Conservation (phyloP, 2,329 filamentous ascomycete species). For the Cordyceps farinosa region DNA sequence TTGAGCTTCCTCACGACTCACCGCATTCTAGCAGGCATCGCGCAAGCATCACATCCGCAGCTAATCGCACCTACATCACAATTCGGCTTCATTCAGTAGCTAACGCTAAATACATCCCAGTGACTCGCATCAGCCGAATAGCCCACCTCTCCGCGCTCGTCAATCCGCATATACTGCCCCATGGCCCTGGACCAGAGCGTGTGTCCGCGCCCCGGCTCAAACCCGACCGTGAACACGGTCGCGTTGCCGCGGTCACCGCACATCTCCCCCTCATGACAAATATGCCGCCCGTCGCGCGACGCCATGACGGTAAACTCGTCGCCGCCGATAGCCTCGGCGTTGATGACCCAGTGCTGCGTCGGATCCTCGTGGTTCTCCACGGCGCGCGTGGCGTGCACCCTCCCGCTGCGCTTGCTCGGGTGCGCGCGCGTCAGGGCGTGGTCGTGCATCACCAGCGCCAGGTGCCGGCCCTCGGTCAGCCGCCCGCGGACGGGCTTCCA, state of each 20-base stretch:
- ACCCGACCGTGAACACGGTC: constrained; percentile 21
- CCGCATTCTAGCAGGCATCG: too few relatives aligned
- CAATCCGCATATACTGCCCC: neutral
- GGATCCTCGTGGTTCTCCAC: constrained; percentile 34
- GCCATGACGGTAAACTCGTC: constrained; percentile 26
- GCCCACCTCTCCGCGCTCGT: neutral
- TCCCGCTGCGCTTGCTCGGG: constrained; percentile 26
- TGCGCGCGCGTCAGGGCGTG: constrained; percentile 34
- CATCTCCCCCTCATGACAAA: constrained; percentile 19
- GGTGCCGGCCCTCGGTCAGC: constrained; percentile 53
- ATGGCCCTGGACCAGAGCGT: neutral
- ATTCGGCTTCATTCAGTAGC: neutral
- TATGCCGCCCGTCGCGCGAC: constrained; percentile 21
- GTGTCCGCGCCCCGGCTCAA: neutral
- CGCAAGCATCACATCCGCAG: too few relatives aligned
- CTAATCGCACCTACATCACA: too few relatives aligned
- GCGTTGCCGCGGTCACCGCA: constrained; percentile 20
- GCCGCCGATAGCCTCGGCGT: constrained; percentile 32
- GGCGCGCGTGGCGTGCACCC: neutral
- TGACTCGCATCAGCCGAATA: neutral
- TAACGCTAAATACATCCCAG: neutral
- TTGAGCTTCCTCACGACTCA: too few relatives aligned
- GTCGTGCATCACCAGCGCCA: constrained; percentile 46
- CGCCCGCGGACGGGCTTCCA: constrained; percentile 51
- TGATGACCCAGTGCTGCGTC: constrained; percentile 48